These are phyloP conservation scores for Clavariopsis aquatica DNA, from an alignment of 495 filamentous ascomycete genomes.

Conservation along the genomic window DNA sequence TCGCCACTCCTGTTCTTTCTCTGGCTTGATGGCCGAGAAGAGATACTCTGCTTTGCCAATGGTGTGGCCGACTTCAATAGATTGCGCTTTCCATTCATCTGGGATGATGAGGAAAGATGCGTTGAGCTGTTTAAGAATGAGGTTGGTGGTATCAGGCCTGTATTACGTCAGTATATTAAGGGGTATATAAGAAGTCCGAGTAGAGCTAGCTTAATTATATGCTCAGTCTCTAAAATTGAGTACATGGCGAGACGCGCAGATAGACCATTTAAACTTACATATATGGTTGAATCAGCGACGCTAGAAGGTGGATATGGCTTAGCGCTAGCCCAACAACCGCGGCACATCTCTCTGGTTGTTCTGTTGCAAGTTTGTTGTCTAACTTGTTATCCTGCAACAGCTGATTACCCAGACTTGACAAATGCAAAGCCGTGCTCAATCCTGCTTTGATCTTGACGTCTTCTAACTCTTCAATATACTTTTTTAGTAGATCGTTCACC, in stretches of 20 bases:
- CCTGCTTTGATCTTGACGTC: constrained; percentile 74
- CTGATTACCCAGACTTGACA: constrained; percentile 73
- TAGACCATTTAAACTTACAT: constrained; percentile 50
- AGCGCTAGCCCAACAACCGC: constrained; percentile 76
- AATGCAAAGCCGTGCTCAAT: constrained; percentile 67
- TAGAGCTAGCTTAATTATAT: not conserved
- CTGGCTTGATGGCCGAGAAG: constrained; percentile 79
- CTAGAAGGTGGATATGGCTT: constrained; percentile 79
- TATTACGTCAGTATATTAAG: not conserved
- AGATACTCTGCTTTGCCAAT: constrained; percentile 80
- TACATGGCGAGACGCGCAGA: not conserved
- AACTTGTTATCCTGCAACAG: constrained; percentile 79
- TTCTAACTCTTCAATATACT: constrained; percentile 74
- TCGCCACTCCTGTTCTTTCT: constrained; percentile 82
- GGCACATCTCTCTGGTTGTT: constrained; percentile 69
- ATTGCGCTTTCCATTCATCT: constrained; percentile 63
- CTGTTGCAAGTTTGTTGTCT: constrained; percentile 75
- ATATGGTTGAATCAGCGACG: constrained; percentile 75
- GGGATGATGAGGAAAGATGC: constrained; percentile 67
- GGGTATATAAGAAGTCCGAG: not conserved
- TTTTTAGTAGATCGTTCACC: constrained; percentile 62
- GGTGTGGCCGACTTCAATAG: constrained; percentile 70
- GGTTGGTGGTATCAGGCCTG: constrained; percentile 59
- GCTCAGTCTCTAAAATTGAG: not conserved
- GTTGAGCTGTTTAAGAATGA: constrained; percentile 75